Base-by-base conservation (phyloP, 2,329 filamentous ascomycete species). In the Neonectria punicea region DNA sequence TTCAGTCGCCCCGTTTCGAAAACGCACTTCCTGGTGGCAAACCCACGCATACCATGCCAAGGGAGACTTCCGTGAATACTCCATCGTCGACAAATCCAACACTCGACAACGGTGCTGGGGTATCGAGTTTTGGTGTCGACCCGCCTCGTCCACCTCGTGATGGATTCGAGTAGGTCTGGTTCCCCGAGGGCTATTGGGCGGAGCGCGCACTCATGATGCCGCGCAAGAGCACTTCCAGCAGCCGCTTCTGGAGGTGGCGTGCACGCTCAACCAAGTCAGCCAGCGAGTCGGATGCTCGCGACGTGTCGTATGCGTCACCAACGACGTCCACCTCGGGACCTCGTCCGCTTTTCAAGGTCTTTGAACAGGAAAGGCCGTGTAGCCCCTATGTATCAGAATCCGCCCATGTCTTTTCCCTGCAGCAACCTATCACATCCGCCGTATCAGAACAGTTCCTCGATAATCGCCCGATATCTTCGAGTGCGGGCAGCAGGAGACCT, bases 81-180 rank as follows among this genome's bases (percentile, higher is more conserved):
- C n/a, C 32, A 0, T 28, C 59, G 46, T 70, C 64, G 1, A 20
- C 25, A n/a, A 30, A 39, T 2, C 55, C 61, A 5, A 53, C 70
- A 1, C 58, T 67, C 34, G 44, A 11, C 5, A 28, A 13, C 16
- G 28, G 20, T n/a, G 9, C 62, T 5, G 6, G 41, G 5, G 46
- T 60, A 16, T 66, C 70, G 16, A 58, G 65, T 56, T 79, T 75
- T 18, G 76, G 74, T 16, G 74, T 85, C 30, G 86, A 89, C 61
- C 87, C 87, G 3, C 87, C 87, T 25, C 83, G 87, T 2, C 82
- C 84, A n/a, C 78, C 87, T 58, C 84, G 77, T 53, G 81, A 84
- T 49, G 86, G 87, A 44, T 81, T 77, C 71, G 87, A 89, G 78
- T 89, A 86, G 87, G 87, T 89, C 25, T 89, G 87, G 87, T 89